A percentile compares a stretch with the other conserved stretches of the same genome.
These are phyloP conservation scores for Xanthoceras sorbifolium DNA, from an alignment of 345 rosid species.

Conservation along the genomic window DNA sequence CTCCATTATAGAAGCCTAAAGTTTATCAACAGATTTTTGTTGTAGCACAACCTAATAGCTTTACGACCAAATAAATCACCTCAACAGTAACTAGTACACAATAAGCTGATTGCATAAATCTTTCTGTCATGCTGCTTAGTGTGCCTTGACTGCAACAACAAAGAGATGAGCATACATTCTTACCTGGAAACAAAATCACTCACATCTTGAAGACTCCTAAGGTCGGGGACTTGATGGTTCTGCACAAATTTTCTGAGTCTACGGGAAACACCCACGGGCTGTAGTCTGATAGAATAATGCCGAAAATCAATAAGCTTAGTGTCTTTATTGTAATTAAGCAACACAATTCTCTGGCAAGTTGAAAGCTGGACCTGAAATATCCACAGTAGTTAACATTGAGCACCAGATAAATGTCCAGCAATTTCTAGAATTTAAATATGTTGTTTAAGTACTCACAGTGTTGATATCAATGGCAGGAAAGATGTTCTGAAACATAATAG, in stretches of 20 bases:
- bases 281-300: constrained; percentile 87
- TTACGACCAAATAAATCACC: neutral
- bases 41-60: neutral
- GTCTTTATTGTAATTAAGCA: constrained; percentile 88
- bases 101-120: neutral
- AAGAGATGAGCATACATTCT: constrained; percentile 24
- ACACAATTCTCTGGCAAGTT: constrained; percentile 88
- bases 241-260: constrained; percentile 89
- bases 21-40: neutral
- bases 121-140: neutral
- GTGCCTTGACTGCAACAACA: neutral
- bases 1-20: neutral
- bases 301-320: constrained; percentile 86
- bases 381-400: constrained; percentile 26
- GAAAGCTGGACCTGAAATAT: constrained; percentile 83
- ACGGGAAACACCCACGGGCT: constrained; percentile 85
- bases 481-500: constrained; percentile 94
- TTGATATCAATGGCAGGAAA: constrained; percentile 91
- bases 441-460: constrained; percentile 56
- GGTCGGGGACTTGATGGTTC: constrained; percentile 85
- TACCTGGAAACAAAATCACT: constrained; percentile 92
- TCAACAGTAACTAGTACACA: neutral
- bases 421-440: constrained; percentile 16
- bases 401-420: constrained; percentile 2
- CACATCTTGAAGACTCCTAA: constrained; percentile 84